Evolutionary conservation across 192 early-diverging fungal species (phyloP).

Genomic region (Borealophlyctis nickersoniae): DNA sequence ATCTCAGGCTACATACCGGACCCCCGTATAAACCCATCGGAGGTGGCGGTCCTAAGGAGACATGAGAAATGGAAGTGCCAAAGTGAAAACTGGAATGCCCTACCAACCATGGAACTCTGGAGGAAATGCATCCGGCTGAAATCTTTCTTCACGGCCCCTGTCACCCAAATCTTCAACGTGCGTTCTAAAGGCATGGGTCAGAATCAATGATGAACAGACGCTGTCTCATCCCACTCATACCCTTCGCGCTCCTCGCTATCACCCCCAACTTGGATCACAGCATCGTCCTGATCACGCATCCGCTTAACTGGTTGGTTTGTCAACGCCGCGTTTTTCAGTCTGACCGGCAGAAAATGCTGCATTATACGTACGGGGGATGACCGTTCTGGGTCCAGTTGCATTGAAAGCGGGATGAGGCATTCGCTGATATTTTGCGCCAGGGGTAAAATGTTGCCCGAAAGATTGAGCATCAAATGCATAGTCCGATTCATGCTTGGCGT

Average conservation of each 20-base stretch:
- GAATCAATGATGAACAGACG: not conserved
- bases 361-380: not conserved
- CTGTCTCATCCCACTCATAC: not conserved
- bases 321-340: too few species aligned
- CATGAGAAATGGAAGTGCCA: too few species aligned
- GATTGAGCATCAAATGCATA: slow-evolving; percentile 12
- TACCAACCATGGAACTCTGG: slow-evolving; percentile 10
- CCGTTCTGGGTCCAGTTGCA: not conserved
- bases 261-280: not conserved
- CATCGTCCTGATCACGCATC: not conserved
- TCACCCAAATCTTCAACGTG: not conserved
- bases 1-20: slow-evolving; percentile 8
- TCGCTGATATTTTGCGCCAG: slow-evolving; percentile 24
- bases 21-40: slow-evolving; percentile 18
- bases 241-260: not conserved
- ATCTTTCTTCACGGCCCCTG: not conserved
- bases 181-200: not conserved
- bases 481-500: slow-evolving; percentile 10
- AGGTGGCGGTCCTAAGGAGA: not conserved
- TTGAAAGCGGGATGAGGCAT: slow-evolving; percentile 27
- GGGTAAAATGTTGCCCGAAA: not conserved
- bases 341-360: too few species aligned
- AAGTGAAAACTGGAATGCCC: not conserved
- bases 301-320: not conserved
- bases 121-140: slow-evolving; percentile 10